These are phyloP conservation scores for Loxodes magnus DNA, from an alignment of 73 alveolate genomes.

Conservation along the genomic window DNA sequence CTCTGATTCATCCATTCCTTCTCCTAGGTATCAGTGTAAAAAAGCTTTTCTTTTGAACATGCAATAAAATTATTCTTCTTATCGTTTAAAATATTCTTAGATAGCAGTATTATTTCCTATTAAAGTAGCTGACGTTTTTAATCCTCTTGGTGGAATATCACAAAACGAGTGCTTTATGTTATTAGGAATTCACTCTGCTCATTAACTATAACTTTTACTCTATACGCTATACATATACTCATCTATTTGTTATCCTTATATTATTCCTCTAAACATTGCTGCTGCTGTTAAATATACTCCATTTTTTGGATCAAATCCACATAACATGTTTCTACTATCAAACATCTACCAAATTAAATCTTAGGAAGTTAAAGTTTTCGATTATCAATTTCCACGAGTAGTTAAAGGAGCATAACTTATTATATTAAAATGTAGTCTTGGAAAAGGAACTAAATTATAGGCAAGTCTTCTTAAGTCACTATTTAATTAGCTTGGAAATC, in stretches of 20 bases:
- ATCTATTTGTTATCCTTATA: conserved; percentile 90
- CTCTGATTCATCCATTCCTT: conserved; percentile 55
- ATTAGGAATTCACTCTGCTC: conserved; percentile 95
- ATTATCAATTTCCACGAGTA: conserved; percentile 95
- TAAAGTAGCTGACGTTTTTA: conserved; percentile 56
- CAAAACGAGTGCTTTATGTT: conserved; percentile 85
- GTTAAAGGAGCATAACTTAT: conserved; percentile 98
- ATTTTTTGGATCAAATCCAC: conserved; percentile 97
- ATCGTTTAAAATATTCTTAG: conserved; percentile 60
- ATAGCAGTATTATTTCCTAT: conserved; percentile 63
- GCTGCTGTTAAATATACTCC: conserved; percentile 93
- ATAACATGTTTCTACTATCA: conserved; percentile 98
- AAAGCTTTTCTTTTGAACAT: conserved; percentile 87
- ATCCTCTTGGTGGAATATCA: conserved; percentile 74
- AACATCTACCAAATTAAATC: conserved; percentile 97
- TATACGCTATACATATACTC: conserved; percentile 90
- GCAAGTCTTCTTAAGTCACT: conserved; percentile 94
- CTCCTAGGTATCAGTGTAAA: conserved; percentile 82
- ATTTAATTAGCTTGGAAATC: conserved; percentile 97
- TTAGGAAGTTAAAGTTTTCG: conserved; percentile 94
- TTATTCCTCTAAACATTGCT: conserved; percentile 97
- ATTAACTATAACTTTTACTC: conserved; percentile 86
- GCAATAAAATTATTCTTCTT: conserved; percentile 69
- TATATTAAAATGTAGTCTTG: conserved; percentile 99
- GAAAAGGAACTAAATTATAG: conserved; percentile 98